Conservation (phyloP, 495 filamentous ascomycete genomes). For the Penicillium steckii region DNA sequence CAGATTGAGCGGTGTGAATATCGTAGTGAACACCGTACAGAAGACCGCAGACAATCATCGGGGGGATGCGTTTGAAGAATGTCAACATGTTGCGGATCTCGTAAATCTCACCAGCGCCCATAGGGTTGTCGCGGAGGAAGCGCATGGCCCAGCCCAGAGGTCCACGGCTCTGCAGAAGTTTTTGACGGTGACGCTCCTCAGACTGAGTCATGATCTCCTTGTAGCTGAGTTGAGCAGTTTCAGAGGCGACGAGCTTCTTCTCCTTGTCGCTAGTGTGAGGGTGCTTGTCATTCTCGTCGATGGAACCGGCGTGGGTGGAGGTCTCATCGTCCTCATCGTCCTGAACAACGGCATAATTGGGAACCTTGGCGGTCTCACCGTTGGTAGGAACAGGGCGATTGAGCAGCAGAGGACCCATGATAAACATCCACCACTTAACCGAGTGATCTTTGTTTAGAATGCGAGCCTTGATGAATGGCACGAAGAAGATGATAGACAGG, state of each 20-base stretch:
- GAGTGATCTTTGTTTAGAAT: conserved; percentile 54
- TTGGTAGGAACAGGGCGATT: conserved; percentile 39
- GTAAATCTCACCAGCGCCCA: conserved; percentile 66
- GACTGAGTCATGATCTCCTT: conserved; percentile 53
- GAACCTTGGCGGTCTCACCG: conserved; percentile 46
- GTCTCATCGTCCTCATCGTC: conserved; percentile 33
- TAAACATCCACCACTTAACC: conserved; percentile 53
- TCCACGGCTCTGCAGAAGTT: conserved; percentile 54
- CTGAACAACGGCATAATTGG: conserved; percentile 55
- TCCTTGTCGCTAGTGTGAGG: conserved; percentile 38
- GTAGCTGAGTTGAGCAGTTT: conserved; percentile 49
- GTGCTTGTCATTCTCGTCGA: conserved; percentile 35
- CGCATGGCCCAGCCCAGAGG: conserved; percentile 74
- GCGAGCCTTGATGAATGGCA: conserved; percentile 54
- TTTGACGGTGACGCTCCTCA: conserved; percentile 48
- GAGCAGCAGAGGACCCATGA: conserved; percentile 53
- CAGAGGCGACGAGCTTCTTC: conserved; percentile 40
- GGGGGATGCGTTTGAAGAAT: conserved; percentile 58
- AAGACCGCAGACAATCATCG: conserved; percentile 50
- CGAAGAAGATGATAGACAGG: conserved; percentile 57
- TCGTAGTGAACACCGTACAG: conserved; percentile 73
- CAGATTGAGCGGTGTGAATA: conserved; percentile 66
- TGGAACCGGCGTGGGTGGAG: conserved; percentile 23
- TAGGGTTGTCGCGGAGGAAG: conserved; percentile 63
- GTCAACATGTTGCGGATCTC: conserved; percentile 63